Evolutionary conservation across 1,139 yeast species (phyloP), one percentile per base, ranked within the genome.

Genomic region (Debaryomycetaceae sp.): DNA sequence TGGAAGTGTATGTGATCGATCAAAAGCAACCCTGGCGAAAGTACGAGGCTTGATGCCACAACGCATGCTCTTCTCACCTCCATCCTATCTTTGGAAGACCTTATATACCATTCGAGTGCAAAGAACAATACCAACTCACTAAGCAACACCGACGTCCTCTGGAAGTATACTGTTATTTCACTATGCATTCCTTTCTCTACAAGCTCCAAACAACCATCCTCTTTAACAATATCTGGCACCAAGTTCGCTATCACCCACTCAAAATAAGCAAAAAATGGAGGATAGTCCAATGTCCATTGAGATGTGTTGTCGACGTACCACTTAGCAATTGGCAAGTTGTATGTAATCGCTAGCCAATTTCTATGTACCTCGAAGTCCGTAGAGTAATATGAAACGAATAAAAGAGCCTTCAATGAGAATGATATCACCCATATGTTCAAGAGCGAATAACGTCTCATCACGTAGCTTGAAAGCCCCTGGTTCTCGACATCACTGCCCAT

Each of bases 331-430:
- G 98, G 98, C 34, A 91, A 65, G n/a, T 76, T 76, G 55, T 82
- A 69, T 3, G 99, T 93, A 40, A 93, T 84, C 0, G 99, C 96
- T 37, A 93, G 75, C 99, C 99, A 93, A 61, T 93, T 93, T 48
- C 99, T 74, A 63, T 93, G 99, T 13, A 95, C 99, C 60, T 93
- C 99, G 57, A 95, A 93, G 61, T 95, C 99, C 0, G 99, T 93
- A 2, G 96, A 87, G 55, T 84, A 87, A 60, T 82, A 82, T 1
- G 74, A 75, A 20, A 66, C 57, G 5, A 65, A 51, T n/a, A 74
- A 56, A 20, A 74, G 59, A 6, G 63, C 53, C 48, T 74, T 74
- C 36, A 74, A 57, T 31, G 70, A 68, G 20, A 71, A 56, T 5
- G 71, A 58, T 5, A 70, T 62, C 24, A 65, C 57, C 78, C 78